A percentile compares a stretch with the other conserved stretches of the same genome.
These are phyloP conservation scores for Nicotiana undulata DNA, from an alignment of 257 asterid genomes.

Conservation along the genomic window DNA sequence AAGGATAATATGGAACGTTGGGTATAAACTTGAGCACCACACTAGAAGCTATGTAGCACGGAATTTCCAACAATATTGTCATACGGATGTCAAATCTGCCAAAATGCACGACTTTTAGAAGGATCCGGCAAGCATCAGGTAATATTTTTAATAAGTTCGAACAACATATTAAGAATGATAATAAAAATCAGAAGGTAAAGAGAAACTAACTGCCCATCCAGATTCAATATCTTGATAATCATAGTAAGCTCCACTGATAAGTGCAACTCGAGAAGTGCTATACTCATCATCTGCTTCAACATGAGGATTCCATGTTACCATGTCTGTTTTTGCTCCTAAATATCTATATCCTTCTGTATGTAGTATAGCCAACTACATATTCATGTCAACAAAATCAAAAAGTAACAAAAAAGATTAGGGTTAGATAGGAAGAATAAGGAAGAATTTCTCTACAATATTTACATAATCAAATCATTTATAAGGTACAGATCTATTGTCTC, in stretches of 20 bases:
- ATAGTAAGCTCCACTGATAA: constrained; percentile 32
- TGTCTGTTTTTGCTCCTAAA: constrained; percentile 60
- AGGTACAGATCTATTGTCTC: too few relatives aligned
- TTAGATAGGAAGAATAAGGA: not conserved
- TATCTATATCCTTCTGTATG: constrained; percentile 49
- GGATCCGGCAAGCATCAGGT: too few relatives aligned
- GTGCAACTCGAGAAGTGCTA: constrained; percentile 42
- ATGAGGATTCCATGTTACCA: constrained; percentile 40
- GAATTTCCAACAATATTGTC: too few relatives aligned
- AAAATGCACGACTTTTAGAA: too few relatives aligned
- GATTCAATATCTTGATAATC: constrained; percentile 41
- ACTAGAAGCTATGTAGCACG: too few relatives aligned
- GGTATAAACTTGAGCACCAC: too few relatives aligned
- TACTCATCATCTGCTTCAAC: constrained; percentile 67
- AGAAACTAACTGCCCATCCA: constrained; percentile 63
- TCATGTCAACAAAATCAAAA: not conserved
- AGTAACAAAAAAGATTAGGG: not conserved
- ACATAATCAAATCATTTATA: too few relatives aligned
- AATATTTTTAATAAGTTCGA: too few relatives aligned
- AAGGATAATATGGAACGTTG: too few relatives aligned
- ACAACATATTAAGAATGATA: too few relatives aligned
- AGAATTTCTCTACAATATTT: too few relatives aligned
- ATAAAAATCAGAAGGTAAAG: not conserved
- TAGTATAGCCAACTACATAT: constrained; percentile 37
- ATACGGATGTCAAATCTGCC: too few relatives aligned